Percentiles rank a stretch among this genome's conserved stretches.
phyloP scores from a whole-genome alignment of 2,329 filamentous ascomycete species.

The Ophiostoma pallidulum region DNA sequence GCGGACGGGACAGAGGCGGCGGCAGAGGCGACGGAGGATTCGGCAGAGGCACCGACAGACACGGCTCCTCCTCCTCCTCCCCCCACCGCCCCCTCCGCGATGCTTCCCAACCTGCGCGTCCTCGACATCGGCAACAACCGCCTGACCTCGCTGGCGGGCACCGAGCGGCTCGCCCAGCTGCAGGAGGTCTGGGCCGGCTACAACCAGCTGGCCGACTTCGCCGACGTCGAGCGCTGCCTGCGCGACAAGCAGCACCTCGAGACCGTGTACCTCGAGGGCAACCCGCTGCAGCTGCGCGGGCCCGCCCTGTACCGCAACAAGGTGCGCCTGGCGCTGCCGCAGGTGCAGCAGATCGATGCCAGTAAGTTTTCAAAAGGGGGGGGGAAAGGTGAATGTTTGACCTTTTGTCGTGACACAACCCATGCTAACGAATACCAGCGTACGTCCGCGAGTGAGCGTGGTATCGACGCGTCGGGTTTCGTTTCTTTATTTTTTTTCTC shows the following conservation, averaged over 20 bases:
- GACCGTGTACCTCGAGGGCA: conserved; percentile 95
- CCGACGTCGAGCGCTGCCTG: conserved; percentile 68
- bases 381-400: too few species aligned
- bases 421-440: conserved; percentile 12
- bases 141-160: conserved; percentile 62
- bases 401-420: too few species aligned
- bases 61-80: too few species aligned
- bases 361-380: conserved; percentile 73
- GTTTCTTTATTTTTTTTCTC: too few species aligned
- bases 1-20: background rate
- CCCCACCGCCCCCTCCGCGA: background rate
- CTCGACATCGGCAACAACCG: conserved; percentile 88
- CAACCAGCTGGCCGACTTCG: conserved; percentile 71
- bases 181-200: conserved; percentile 94
- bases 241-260: conserved; percentile 68
- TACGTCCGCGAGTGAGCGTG: conserved; percentile 22
- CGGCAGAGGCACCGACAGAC: background rate
- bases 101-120: conserved; percentile 50
- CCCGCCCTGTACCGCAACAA: conserved; percentile 94
- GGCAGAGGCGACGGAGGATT: background rate
- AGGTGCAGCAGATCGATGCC: conserved; percentile 89
- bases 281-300: conserved; percentile 69
- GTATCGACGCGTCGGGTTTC: background rate
- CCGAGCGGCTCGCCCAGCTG: conserved; percentile 58
- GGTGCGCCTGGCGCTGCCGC: conserved; percentile 74